A percentile compares a stretch with the other conserved stretches of the same genome.
Evolutionary conservation across 768 basidiomycete species (phyloP).

Genomic region (Pleurotus sapidus): DNA sequence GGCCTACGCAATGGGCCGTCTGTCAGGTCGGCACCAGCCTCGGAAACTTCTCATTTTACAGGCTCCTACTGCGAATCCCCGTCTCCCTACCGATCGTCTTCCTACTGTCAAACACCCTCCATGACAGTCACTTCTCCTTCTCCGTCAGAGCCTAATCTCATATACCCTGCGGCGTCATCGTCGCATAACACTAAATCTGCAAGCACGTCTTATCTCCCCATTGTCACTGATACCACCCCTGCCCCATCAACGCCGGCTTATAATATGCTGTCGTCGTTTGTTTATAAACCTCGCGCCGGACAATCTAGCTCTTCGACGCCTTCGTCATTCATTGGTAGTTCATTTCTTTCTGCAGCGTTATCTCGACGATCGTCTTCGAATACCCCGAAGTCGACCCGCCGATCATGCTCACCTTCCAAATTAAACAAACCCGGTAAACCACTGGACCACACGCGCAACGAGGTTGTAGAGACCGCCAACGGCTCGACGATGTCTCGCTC

Average conservation of each 20-base stretch:
- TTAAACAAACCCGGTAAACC: slow-evolving; percentile 13
- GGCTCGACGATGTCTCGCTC: slow-evolving; percentile 21
- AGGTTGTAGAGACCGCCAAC: slow-evolving; percentile 2
- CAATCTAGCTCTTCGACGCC: slow-evolving; percentile 28
- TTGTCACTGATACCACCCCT: slow-evolving; percentile 30
- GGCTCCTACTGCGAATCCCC: neutral
- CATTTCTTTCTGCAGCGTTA: slow-evolving; percentile 18
- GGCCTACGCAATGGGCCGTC: slow-evolving; percentile 49
- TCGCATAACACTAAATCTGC: slow-evolving; percentile 11
- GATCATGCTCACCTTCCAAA: slow-evolving; percentile 12
- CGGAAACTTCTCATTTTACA: neutral
- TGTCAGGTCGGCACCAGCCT: slow-evolving; percentile 16
- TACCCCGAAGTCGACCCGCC: neutral
- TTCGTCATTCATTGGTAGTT: slow-evolving; percentile 31
- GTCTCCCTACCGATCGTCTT: neutral
- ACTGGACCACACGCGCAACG: slow-evolving; percentile 10
- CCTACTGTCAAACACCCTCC: slow-evolving; percentile 10
- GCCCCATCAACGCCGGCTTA: slow-evolving; percentile 56
- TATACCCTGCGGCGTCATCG: slow-evolving; percentile 24
- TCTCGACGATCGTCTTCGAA: slow-evolving; percentile 12
- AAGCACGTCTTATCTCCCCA: slow-evolving; percentile 4
- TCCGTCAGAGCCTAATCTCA: slow-evolving; percentile 23
- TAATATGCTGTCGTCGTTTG: slow-evolving; percentile 59
- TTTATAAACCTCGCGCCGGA: slow-evolving; percentile 27
- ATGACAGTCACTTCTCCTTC: slow-evolving; percentile 12